Evolutionary conservation across 2,329 filamentous ascomycete species (phyloP).

Genomic region (Colletotrichum godetiae): DNA sequence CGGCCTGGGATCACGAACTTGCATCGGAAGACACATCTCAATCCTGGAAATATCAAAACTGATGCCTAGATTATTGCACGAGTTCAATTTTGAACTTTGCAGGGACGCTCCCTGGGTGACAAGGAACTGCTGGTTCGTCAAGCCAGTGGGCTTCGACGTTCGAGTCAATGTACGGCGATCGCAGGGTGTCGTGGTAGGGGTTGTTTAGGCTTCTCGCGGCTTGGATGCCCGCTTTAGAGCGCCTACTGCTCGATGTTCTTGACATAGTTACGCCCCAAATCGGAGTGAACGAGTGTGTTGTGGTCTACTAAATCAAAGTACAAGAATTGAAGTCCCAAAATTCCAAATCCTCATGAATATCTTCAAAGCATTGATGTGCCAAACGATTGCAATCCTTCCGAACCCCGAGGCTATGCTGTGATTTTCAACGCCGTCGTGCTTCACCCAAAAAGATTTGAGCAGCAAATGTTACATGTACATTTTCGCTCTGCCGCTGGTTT

Average conservation of each 20-base stretch:
- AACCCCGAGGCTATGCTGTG: neutral
- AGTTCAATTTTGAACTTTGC: slow-evolving; percentile 46
- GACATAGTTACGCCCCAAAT: neutral
- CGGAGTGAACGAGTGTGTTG: neutral
- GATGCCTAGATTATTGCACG: slow-evolving; percentile 49
- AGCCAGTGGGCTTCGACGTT: neutral
- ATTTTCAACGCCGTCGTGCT: neutral
- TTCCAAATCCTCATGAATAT: neutral
- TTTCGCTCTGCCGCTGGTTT: neutral
- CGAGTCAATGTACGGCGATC: neutral
- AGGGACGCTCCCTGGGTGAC: neutral
- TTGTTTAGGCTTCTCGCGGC: neutral
- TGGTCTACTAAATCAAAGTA: neutral
- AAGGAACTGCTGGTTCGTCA: neutral
- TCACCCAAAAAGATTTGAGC: neutral
- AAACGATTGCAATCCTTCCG: neutral
- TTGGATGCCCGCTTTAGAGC: neutral
- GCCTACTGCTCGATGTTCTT: neutral
- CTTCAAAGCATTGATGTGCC: neutral
- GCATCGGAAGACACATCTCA: slow-evolving; percentile 51
- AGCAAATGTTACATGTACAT: neutral
- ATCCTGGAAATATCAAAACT: slow-evolving; percentile 57
- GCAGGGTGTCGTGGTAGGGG: neutral
- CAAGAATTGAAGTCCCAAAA: neutral
- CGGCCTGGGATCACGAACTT: slow-evolving; percentile 62